Conservation (phyloP, 257 asterid genomes). For the Ajuga chamaepitys region DNA sequence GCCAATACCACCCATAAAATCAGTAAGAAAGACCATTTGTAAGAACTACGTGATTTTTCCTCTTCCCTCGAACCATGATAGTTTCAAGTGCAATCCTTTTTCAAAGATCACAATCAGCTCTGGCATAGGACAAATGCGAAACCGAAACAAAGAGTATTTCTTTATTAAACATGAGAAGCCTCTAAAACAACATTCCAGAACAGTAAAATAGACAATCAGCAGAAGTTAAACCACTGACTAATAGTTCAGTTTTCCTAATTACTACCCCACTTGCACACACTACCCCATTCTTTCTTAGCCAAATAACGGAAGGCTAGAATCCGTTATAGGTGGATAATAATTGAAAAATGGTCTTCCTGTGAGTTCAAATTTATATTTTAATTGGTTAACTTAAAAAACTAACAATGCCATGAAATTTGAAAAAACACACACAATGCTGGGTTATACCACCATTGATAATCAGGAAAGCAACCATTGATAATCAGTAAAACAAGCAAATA, state of each 20-base stretch:
- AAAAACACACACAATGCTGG: background rate
- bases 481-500: constrained; percentile 11
- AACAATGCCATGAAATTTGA: no score
- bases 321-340: no score
- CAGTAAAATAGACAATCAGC: background rate
- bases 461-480: no score
- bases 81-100: background rate
- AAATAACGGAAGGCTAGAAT: no score
- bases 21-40: no score
- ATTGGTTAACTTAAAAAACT: background rate
- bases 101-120: background rate
- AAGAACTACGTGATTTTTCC: no score
- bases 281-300: no score
- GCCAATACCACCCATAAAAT: background rate
- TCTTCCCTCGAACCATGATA: no score
- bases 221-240: background rate
- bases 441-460: background rate
- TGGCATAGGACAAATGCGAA: background rate
- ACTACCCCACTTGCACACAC: background rate
- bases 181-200: background rate
- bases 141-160: background rate
- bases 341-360: background rate
- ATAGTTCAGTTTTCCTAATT: background rate
- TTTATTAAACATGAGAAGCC: background rate
- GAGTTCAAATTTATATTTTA: background rate